Evolutionary conservation across 176 grass and related monocot species (phyloP).

Genomic region (Aegilops bicornis): DNA sequence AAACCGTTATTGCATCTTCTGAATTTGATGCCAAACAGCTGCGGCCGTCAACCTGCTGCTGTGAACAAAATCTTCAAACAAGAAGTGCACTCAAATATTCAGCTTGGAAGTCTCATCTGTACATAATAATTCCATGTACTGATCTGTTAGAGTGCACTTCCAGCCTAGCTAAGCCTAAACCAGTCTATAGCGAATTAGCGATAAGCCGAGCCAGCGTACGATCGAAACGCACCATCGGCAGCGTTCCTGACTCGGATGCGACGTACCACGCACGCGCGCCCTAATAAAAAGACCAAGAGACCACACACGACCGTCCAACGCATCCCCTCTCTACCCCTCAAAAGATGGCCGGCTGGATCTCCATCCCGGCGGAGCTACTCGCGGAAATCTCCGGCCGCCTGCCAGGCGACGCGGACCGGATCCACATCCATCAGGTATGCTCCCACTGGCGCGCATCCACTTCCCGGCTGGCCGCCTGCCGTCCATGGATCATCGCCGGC

Average conservation of each 20-base stretch:
- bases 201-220: too few species aligned
- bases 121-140: constrained; percentile 17
- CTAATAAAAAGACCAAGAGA: too few species aligned
- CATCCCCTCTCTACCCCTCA: too few species aligned
- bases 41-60: constrained; percentile 66
- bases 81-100: constrained; percentile 46
- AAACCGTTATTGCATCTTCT: neutral
- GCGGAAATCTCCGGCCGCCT: neutral
- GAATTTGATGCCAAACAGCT: constrained; percentile 62
- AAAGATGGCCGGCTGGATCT: neutral
- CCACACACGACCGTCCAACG: too few species aligned
- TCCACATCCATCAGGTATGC: neutral
- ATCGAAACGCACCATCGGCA: too few species aligned
- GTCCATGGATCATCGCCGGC: neutral
- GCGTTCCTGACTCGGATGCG: too few species aligned
- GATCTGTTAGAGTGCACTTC: neutral
- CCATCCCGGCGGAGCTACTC: neutral
- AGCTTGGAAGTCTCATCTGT: constrained; percentile 15
- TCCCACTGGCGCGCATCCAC: neutral
- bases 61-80: constrained; percentile 56
- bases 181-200: too few species aligned
- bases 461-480: neutral
- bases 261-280: too few species aligned
- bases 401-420: neutral
- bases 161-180: too few species aligned